Evolutionary conservation across 2,329 filamentous ascomycete genomes (phyloP).

Genomic region (Neofusicoccum umdonicola): DNA sequence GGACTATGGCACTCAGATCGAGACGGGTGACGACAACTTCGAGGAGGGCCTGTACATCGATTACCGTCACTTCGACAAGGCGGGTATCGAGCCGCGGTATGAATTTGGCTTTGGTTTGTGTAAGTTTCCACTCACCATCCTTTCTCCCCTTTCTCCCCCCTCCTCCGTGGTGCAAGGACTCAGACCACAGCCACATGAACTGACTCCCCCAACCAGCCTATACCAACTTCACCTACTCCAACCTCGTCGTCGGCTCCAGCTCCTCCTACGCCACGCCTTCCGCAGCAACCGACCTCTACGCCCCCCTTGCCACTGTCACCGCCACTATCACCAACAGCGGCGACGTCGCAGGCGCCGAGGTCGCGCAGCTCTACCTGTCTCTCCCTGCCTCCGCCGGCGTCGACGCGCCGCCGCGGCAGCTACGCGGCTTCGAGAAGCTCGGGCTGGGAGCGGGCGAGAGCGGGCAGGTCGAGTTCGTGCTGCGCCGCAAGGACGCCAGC

Average conservation of each 20-base stretch:
- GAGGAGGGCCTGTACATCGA: constrained; percentile 47
- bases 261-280: constrained; percentile 25
- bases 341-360: constrained; percentile 35
- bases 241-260: constrained; percentile 27
- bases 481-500: constrained; percentile 37
- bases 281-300: constrained; percentile 28
- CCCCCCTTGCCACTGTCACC: constrained; percentile 34
- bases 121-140: constrained; percentile 21
- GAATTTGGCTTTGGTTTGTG: constrained; percentile 47
- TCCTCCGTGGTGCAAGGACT: too few relatives aligned
- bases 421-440: constrained; percentile 38
- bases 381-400: constrained; percentile 29
- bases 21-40: constrained; percentile 30
- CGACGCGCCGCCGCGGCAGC: constrained; percentile 32
- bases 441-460: constrained; percentile 30
- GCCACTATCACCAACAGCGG: constrained; percentile 37
- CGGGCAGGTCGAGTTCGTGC: constrained; percentile 32
- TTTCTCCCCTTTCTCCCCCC: not conserved
- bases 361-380: constrained; percentile 38
- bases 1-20: constrained; percentile 33
- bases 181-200: too few relatives aligned
- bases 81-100: constrained; percentile 41
- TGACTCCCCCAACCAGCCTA: constrained; percentile 31
- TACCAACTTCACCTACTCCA: constrained; percentile 42
- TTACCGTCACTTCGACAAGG: constrained; percentile 44